phyloP scores from a whole-genome alignment of 352 stramenopile species.

The Pythium sukuiense region DNA sequence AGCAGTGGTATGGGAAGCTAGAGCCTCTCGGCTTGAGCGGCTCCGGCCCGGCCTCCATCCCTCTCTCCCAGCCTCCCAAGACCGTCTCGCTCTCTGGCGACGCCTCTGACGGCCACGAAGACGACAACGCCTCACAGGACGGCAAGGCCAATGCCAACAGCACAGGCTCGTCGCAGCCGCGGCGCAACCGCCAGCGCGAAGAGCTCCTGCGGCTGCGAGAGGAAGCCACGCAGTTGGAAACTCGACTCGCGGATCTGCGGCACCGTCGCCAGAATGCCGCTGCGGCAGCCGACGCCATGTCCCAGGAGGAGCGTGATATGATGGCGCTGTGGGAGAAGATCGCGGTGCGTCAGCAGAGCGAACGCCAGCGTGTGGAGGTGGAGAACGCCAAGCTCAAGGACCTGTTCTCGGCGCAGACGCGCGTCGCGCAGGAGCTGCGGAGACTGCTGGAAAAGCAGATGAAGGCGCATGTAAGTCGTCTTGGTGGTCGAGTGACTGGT shows the following conservation, averaged over 20 bases:
- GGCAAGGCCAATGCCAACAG: neutral
- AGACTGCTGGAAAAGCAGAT: conserved; percentile 11
- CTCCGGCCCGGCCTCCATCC: neutral
- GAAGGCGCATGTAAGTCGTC: neutral
- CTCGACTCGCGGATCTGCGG: conserved; percentile 21
- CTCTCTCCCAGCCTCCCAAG: neutral
- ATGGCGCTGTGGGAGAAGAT: conserved; percentile 26
- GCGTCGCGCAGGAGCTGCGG: conserved; percentile 10
- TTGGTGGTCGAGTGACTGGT: neutral
- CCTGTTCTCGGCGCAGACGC: conserved; percentile 8
- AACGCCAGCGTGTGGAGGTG: conserved; percentile 14
- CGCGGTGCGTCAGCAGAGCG: conserved; percentile 11
- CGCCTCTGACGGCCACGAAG: conserved; percentile 5
- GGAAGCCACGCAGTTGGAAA: conserved; percentile 35
- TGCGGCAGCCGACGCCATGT: conserved; percentile 19
- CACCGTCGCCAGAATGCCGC: conserved; percentile 14
- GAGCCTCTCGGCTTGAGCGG: conserved; percentile 3
- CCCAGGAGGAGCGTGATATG: conserved; percentile 26
- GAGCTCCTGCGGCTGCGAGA: conserved; percentile 42
- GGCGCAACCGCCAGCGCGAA: conserved; percentile 24
- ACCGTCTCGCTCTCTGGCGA: neutral
- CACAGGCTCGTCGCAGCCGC: conserved; percentile 1
- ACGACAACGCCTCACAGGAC: conserved; percentile 14
- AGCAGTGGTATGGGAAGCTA: conserved; percentile 14
- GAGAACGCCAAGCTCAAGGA: conserved; percentile 27